A percentile compares a stretch with the other conserved stretches of the same genome.
Conservation (phyloP, 257 asterid species). For the Scutellaria galericulata region DNA sequence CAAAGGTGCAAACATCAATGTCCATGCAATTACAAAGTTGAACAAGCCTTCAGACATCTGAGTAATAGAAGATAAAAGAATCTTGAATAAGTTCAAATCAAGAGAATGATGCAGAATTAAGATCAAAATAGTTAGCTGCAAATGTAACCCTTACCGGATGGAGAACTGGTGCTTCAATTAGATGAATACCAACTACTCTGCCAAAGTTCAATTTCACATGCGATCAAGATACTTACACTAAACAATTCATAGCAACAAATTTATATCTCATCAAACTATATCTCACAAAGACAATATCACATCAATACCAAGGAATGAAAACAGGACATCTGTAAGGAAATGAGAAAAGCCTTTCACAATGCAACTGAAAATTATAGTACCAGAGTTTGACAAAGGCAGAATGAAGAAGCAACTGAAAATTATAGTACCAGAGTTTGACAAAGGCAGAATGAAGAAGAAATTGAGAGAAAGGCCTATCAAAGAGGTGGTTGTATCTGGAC, state of each 20-base stretch:
- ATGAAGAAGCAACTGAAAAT: constrained; percentile 20
- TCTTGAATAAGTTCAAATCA: constrained; percentile 30
- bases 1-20: constrained; percentile 89
- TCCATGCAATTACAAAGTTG: constrained; percentile 96
- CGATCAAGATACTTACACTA: constrained; percentile 45
- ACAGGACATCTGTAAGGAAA: constrained; percentile 19
- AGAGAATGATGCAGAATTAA: not conserved
- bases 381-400: constrained; percentile 77
- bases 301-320: not conserved
- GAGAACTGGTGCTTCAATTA: constrained; percentile 73
- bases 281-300: not conserved
- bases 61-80: constrained; percentile 27
- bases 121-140: not conserved
- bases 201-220: constrained; percentile 47
- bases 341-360: constrained; percentile 3
- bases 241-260: not conserved
- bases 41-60: constrained; percentile 96
- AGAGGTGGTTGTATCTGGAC: constrained; percentile 72
- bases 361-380: constrained; percentile 42
- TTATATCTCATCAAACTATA: no score
- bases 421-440: constrained; percentile 66
- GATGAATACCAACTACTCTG: constrained; percentile 95
- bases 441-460: constrained; percentile 88
- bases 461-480: constrained; percentile 85
- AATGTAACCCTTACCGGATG: constrained; percentile 57